Conservation (phyloP, 306 rosid species). For the Prunus mume region DNA sequence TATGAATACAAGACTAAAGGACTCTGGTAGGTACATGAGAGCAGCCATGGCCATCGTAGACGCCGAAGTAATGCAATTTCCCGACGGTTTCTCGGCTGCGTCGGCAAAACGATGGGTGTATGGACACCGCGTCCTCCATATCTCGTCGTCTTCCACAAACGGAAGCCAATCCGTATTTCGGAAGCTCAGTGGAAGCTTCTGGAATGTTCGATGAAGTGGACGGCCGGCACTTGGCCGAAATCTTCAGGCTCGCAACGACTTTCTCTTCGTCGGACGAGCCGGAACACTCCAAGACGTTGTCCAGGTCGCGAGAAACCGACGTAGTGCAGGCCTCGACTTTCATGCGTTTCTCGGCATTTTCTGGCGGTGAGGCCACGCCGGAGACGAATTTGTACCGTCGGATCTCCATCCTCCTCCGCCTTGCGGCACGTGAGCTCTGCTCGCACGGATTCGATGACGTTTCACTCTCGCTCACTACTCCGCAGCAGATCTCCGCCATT, state of each 20-base stretch:
- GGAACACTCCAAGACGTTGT: slow-evolving; percentile 22
- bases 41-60: slow-evolving; percentile 76
- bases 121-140: slow-evolving; percentile 62
- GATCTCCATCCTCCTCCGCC: slow-evolving; percentile 59
- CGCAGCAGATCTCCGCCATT: slow-evolving; percentile 50
- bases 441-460: slow-evolving; percentile 11
- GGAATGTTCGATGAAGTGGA: not conserved
- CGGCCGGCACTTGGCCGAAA: not conserved
- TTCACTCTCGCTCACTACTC: slow-evolving; percentile 30
- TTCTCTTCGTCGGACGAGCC: slow-evolving; percentile 22
- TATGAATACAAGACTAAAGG: not conserved
- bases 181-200: not conserved
- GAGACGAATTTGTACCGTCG: slow-evolving; percentile 39
- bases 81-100: not conserved
- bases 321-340: slow-evolving; percentile 19
- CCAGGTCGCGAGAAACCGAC: slow-evolving; percentile 26
- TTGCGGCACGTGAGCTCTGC: slow-evolving; percentile 33
- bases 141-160: slow-evolving; percentile 60
- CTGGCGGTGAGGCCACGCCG: slow-evolving; percentile 18
- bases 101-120: slow-evolving; percentile 28
- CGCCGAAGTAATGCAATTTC: slow-evolving; percentile 46
- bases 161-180: slow-evolving; percentile 50
- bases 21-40: slow-evolving; percentile 45
- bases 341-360: slow-evolving; percentile 26
- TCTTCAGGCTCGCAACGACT: not conserved